Conservation (phyloP, 2,329 filamentous ascomycete species). For the Aspergillus brunneoviolaceus region DNA sequence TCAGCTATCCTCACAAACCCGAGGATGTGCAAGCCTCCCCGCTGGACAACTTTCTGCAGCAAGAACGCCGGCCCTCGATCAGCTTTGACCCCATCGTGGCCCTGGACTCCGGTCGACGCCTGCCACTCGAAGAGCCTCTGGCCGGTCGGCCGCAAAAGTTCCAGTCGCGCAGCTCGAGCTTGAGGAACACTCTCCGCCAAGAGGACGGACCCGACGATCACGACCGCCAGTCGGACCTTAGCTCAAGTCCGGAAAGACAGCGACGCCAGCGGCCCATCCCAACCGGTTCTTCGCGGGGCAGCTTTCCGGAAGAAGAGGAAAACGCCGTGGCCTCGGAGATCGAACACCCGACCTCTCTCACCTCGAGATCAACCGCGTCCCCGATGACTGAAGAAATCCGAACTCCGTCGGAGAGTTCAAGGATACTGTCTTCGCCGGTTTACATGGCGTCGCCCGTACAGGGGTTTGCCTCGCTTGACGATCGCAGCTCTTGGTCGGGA, state of each 20-base stretch:
- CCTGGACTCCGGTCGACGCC: conserved; percentile 40
- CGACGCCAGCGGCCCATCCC: conserved; percentile 28
- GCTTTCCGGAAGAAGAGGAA: conserved; percentile 15
- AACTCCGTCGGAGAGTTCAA: conserved; percentile 41
- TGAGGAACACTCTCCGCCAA: conserved; percentile 38
- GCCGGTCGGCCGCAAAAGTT: conserved; percentile 32
- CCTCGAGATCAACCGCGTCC: conserved; percentile 46
- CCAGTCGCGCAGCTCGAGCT: conserved; percentile 34
- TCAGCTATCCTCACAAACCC: conserved; percentile 38
- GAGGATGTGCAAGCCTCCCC: conserved; percentile 39
- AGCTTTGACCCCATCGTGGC: conserved; percentile 44
- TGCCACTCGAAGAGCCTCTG: conserved; percentile 41
- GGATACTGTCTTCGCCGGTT: conserved; percentile 39
- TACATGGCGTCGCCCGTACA: conserved; percentile 39
- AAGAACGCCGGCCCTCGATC: conserved; percentile 41
- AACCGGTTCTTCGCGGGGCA: conserved; percentile 26
- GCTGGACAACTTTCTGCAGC: conserved; percentile 42
- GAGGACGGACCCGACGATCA: conserved; percentile 27
- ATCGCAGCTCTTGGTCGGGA: conserved; percentile 43
- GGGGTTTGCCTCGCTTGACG: conserved; percentile 40
- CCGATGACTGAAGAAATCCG: conserved; percentile 41
- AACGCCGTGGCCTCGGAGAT: conserved; percentile 30
- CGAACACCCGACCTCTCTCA: conserved; percentile 44
- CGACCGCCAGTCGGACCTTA: conserved; percentile 19
- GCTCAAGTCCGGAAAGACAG: conserved; percentile 23